phyloP scores from a whole-genome alignment of 371 early-diverging fungal species.

The Conidiobolus incongruus region DNA sequence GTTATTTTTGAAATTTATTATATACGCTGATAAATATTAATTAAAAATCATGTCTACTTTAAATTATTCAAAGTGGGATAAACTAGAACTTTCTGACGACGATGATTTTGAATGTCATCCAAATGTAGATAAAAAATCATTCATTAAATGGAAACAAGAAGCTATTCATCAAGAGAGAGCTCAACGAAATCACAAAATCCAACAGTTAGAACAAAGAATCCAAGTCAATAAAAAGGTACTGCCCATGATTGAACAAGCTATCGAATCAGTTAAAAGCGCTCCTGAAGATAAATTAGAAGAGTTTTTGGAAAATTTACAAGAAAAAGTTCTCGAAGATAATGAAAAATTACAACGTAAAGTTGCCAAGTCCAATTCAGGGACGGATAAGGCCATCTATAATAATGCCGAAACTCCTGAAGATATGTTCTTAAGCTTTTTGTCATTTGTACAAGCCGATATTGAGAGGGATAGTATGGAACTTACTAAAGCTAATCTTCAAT shows the following conservation, averaged over 20 bases:
- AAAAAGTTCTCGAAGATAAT: too few relatives aligned
- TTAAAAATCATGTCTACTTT: too few relatives aligned
- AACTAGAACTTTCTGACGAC: constrained; percentile 87
- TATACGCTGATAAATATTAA: too few relatives aligned
- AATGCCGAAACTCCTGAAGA: too few relatives aligned
- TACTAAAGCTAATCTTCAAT: background rate
- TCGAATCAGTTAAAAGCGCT: constrained; percentile 4
- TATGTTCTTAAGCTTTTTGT: background rate
- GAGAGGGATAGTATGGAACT: constrained; percentile 5
- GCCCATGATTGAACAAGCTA: constrained; percentile 14
- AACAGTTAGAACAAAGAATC: constrained; percentile 27
- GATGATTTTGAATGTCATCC: constrained; percentile 91
- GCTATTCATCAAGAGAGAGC: constrained; percentile 75
- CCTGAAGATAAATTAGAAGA: too few relatives aligned
- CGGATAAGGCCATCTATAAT: too few relatives aligned
- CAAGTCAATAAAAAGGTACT: constrained; percentile 26
- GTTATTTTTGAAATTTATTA: too few relatives aligned
- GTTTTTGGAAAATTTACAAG: too few relatives aligned
- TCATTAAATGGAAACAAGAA: constrained; percentile 79
- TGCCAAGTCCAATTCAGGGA: too few relatives aligned
- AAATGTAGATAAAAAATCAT: constrained; percentile 85
- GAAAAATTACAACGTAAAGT: too few relatives aligned
- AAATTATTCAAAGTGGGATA: constrained; percentile 91
- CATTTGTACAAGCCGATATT: background rate
- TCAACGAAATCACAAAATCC: constrained; percentile 50